Conservation (phyloP, 108 stramenopile species). For the Bacterosira constricta region DNA sequence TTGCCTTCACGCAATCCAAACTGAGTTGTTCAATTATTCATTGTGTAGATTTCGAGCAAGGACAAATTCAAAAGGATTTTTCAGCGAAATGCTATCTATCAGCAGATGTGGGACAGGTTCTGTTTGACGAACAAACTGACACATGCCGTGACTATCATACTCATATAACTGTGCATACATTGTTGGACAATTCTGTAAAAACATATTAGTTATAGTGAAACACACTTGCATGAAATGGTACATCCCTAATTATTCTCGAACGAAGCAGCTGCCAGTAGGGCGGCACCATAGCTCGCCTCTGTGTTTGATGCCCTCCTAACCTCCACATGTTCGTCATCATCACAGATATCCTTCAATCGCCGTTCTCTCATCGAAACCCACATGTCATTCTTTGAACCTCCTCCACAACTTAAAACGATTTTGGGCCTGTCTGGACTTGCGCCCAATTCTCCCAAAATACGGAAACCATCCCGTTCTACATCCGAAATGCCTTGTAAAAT, state of each 20-base stretch:
- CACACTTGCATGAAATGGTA: too few relatives aligned
- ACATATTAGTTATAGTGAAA: too few relatives aligned
- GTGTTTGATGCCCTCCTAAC: slow-evolving; percentile 74
- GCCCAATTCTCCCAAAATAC: slow-evolving; percentile 79
- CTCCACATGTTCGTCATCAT: slow-evolving; percentile 29
- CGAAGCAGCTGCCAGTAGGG: slow-evolving; percentile 79
- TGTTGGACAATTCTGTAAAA: too few relatives aligned
- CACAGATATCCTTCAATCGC: slow-evolving; percentile 52
- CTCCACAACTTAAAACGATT: slow-evolving; percentile 79
- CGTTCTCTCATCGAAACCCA: slow-evolving; percentile 84
- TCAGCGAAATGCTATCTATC: too few relatives aligned
- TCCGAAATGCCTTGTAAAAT: slow-evolving; percentile 79
- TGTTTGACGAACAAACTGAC: too few relatives aligned
- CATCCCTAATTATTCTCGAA: slow-evolving; percentile 27
- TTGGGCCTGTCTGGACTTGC: slow-evolving; percentile 66
- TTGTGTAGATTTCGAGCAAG: too few relatives aligned
- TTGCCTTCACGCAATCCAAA: too few relatives aligned
- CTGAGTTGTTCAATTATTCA: too few relatives aligned
- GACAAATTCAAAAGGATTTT: too few relatives aligned
- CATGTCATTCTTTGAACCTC: slow-evolving; percentile 83
- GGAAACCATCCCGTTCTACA: slow-evolving; percentile 82
- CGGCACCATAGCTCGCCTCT: slow-evolving; percentile 92
- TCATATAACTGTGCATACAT: too few relatives aligned
- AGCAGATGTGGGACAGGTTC: too few relatives aligned
- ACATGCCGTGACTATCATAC: too few relatives aligned